These are phyloP conservation scores for Paraphaeosphaeria minitans DNA, from an alignment of 2,329 filamentous ascomycete species.

Conservation along the genomic window DNA sequence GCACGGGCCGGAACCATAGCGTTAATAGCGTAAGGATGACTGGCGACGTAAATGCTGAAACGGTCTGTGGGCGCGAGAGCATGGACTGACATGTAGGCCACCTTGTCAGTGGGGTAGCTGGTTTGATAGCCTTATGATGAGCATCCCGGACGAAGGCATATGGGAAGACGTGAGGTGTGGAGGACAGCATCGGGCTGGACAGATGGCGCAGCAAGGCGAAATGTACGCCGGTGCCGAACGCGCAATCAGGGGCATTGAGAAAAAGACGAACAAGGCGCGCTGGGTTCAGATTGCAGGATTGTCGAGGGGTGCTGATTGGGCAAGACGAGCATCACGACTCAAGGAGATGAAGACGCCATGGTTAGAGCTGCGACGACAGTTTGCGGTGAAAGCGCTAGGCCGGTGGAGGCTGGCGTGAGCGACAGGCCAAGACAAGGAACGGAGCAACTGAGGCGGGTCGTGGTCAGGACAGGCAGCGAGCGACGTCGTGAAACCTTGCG, in stretches of 20 bases:
- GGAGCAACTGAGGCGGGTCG: conserved; percentile 8
- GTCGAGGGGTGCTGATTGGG: conserved; percentile 30
- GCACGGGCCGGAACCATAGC: neutral
- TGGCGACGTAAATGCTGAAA: neutral
- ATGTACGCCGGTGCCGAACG: neutral
- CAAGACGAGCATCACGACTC: conserved; percentile 30
- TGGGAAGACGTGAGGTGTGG: neutral
- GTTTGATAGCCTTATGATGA: neutral
- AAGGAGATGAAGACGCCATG: conserved; percentile 43
- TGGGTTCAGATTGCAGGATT: neutral
- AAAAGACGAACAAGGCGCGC: conserved; percentile 9
- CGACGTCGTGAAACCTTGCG: conserved; percentile 14
- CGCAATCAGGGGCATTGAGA: conserved; percentile 8
- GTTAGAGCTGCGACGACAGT: conserved; percentile 32
- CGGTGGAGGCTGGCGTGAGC: conserved; percentile 12
- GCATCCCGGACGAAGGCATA: neutral
- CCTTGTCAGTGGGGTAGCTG: neutral
- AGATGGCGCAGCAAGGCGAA: conserved; percentile 3
- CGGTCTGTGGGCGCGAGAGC: neutral
- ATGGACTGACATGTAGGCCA: neutral
- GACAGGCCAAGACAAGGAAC: conserved; percentile 17
- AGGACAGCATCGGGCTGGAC: neutral
- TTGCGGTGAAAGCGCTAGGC: conserved; percentile 30
- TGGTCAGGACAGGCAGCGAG: conserved; percentile 6
- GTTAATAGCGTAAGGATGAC: neutral